Evolutionary conservation across 1,284 basidiomycete genomes (phyloP).

Genomic region (Irpex sp.): DNA sequence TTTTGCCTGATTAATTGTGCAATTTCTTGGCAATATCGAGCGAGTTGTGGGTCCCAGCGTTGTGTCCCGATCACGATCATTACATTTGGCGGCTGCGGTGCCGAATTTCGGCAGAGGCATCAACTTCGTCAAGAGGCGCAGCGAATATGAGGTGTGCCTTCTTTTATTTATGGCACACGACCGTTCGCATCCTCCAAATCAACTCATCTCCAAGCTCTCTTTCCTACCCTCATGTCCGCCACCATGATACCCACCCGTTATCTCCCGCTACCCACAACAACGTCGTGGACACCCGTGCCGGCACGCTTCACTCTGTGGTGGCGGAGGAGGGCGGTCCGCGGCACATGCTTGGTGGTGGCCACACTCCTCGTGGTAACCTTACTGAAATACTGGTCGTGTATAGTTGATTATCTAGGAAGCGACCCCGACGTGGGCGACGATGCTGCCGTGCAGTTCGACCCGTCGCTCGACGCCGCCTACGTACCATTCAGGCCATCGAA

Average conservation of each 20-base stretch:
- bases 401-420: not conserved
- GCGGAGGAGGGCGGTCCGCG: conserved; percentile 19
- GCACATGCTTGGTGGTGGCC: conserved; percentile 15
- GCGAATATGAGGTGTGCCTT: not conserved
- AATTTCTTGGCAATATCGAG: not conserved
- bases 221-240: not conserved
- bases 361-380: conserved; percentile 20
- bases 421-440: conserved; percentile 13
- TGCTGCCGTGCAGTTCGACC: not conserved
- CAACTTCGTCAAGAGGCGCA: not conserved
- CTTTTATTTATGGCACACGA: conserved; percentile 9
- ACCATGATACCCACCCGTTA: not conserved
- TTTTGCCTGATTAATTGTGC: not conserved
- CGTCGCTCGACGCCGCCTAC: conserved; percentile 14
- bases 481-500: conserved; percentile 18
- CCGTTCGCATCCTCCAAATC: not conserved
- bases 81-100: not conserved
- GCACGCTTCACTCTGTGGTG: conserved; percentile 4
- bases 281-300: not conserved
- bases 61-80: not conserved
- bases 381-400: conserved; percentile 11
- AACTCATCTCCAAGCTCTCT: not conserved
- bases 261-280: conserved; percentile 2
- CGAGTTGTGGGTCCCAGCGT: not conserved
- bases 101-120: not conserved